Conservation (phyloP, 2,329 filamentous ascomycete genomes). For the Penicillium sclerotigenum region DNA sequence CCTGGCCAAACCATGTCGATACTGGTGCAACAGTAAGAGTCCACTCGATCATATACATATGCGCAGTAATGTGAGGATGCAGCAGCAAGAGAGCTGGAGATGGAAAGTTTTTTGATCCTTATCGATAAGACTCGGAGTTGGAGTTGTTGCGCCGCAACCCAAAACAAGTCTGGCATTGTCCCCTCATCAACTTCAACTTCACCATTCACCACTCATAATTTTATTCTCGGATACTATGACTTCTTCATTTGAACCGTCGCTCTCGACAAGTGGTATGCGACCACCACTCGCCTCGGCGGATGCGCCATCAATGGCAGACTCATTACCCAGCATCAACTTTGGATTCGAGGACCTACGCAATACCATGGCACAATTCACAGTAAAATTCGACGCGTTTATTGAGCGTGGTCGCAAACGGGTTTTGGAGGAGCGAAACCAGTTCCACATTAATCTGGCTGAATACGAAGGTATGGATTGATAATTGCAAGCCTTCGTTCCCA, state of each 20-base stretch:
- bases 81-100: neutral
- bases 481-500: neutral
- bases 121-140: slow-evolving; percentile 22
- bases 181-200: slow-evolving; percentile 2
- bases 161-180: slow-evolving; percentile 10
- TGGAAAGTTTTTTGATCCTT: slow-evolving; percentile 19
- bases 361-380: slow-evolving; percentile 89
- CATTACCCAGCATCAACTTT: slow-evolving; percentile 85
- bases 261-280: slow-evolving; percentile 54
- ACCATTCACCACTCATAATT: neutral
- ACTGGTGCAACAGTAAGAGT: neutral
- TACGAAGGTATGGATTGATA: slow-evolving; percentile 66
- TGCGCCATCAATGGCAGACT: slow-evolving; percentile 60
- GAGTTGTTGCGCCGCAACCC: slow-evolving; percentile 33
- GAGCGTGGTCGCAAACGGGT: slow-evolving; percentile 86
- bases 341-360: slow-evolving; percentile 93
- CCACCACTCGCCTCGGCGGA: slow-evolving; percentile 51
- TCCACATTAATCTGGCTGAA: slow-evolving; percentile 84
- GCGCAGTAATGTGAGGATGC: neutral
- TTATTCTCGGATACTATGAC: slow-evolving; percentile 23
- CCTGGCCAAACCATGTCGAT: slow-evolving; percentile 32
- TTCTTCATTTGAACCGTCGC: slow-evolving; percentile 56
- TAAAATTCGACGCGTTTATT: slow-evolving; percentile 89
- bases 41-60: slow-evolving; percentile 1
- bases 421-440: slow-evolving; percentile 89